phyloP scores from a whole-genome alignment of 371 early-diverging fungal genomes.

The Scutellospora calospora region DNA sequence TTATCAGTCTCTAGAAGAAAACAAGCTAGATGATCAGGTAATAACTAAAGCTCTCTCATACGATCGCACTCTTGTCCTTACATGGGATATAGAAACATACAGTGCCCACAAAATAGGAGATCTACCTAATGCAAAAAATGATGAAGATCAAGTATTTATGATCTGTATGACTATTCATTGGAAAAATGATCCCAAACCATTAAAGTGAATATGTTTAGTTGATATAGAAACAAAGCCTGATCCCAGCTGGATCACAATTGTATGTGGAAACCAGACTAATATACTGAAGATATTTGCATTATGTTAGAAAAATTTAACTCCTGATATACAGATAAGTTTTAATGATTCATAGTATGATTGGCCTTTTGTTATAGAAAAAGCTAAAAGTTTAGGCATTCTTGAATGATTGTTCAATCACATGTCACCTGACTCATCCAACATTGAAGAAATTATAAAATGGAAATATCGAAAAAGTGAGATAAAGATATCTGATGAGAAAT shows the following conservation, averaged over 20 bases:
- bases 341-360: slow-evolving; percentile 22
- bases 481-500: not conserved
- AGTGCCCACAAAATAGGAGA: not conserved
- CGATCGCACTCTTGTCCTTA: not conserved
- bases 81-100: slow-evolving; percentile 13
- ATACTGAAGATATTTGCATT: slow-evolving; percentile 18
- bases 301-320: slow-evolving; percentile 6
- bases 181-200: slow-evolving; percentile 16
- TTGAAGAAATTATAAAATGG: slow-evolving; percentile 1
- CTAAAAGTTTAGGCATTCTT: no score
- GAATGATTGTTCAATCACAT: no score
- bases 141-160: slow-evolving; percentile 14
- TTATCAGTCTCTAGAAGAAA: not conserved
- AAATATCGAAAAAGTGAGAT: slow-evolving; percentile 8
- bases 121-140: slow-evolving; percentile 23
- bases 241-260: slow-evolving; percentile 12
- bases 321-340: not conserved
- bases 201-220: slow-evolving; percentile 27
- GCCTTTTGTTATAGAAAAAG: no score
- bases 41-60: not conserved
- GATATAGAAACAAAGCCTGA: slow-evolving; percentile 30
- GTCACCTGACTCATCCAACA: not conserved
- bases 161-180: slow-evolving; percentile 31
- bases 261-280: slow-evolving; percentile 28
- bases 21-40: not conserved